Evolutionary conservation across 768 basidiomycete species (phyloP).

Genomic region (Ramaria rubella): DNA sequence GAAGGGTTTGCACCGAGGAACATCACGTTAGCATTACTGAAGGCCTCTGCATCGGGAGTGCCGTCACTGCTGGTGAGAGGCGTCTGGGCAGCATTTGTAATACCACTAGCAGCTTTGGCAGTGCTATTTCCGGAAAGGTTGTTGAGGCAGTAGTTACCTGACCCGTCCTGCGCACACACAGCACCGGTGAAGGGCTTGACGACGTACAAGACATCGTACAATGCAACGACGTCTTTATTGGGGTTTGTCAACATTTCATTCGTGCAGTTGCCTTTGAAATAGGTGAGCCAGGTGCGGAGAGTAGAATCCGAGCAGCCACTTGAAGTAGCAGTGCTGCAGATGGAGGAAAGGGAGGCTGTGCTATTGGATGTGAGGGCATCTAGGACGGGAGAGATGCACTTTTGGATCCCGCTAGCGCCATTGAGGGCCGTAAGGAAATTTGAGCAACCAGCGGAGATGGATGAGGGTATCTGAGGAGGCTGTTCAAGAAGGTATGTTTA

Average conservation of each 20-base stretch:
- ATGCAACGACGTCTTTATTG: conserved; percentile 43
- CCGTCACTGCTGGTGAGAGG: conserved; percentile 12
- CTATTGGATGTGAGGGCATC: conserved; percentile 28
- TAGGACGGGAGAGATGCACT: conserved; percentile 61
- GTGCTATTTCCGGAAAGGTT: conserved; percentile 30
- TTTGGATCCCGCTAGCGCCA: conserved; percentile 43
- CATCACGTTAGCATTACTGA: conserved; percentile 52
- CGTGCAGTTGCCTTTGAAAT: conserved; percentile 67
- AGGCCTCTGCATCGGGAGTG: conserved; percentile 50
- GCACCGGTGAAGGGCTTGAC: conserved; percentile 58
- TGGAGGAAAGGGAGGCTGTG: conserved; percentile 47
- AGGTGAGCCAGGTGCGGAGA: conserved; percentile 54
- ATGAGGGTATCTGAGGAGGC: conserved; percentile 55
- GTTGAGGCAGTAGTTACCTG: conserved; percentile 61
- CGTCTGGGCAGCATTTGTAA: conserved; percentile 6
- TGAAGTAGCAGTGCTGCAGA: conserved; percentile 31
- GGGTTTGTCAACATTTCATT: conserved; percentile 55
- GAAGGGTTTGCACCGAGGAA: conserved; percentile 71
- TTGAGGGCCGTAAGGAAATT: conserved; percentile 60
- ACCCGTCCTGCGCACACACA: conserved; percentile 71
- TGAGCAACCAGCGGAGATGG: conserved; percentile 48
- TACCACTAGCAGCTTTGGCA: conserved; percentile 17
- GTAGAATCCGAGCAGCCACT: conserved; percentile 48
- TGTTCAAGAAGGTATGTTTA: conserved; percentile 22
- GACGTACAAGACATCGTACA: conserved; percentile 79